phyloP scores from a whole-genome alignment of 192 early-diverging fungal genomes.

The Mycoemilia scoparia region DNA sequence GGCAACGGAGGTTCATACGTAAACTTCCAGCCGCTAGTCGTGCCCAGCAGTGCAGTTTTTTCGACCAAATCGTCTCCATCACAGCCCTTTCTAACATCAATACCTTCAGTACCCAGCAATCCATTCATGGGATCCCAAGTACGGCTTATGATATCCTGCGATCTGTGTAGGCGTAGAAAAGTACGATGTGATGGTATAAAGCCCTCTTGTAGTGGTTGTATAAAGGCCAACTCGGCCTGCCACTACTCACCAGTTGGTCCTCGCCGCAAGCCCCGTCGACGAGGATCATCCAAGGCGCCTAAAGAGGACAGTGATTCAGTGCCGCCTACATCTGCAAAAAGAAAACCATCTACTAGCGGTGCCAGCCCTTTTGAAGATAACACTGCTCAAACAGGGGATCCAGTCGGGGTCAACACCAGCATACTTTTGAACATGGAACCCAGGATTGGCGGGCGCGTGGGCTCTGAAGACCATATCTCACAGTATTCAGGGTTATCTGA shows the following conservation, averaged over 20 bases:
- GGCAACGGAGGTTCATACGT: too few relatives aligned
- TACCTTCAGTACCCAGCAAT: not conserved
- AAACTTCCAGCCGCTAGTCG: too few relatives aligned
- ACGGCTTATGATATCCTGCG: conserved; percentile 19
- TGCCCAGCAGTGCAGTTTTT: too few relatives aligned
- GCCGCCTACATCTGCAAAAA: too few relatives aligned
- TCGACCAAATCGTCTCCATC: not conserved
- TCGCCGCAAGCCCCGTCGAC: conserved; percentile 18
- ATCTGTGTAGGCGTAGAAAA: conserved; percentile 17
- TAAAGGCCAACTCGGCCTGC: conserved; percentile 3
- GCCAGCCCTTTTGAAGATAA: too few relatives aligned
- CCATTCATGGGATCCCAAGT: not conserved
- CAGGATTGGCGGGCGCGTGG: not conserved
- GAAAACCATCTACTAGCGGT: too few relatives aligned
- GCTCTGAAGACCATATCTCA: not conserved
- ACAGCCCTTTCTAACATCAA: not conserved
- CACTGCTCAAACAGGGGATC: too few relatives aligned
- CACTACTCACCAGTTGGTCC: conserved; percentile 24
- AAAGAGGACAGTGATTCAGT: too few relatives aligned
- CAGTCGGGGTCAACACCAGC: not conserved
- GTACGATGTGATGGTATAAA: conserved; percentile 20
- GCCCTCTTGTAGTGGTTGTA: conserved; percentile 13
- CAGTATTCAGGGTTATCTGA: not conserved
- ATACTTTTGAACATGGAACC: not conserved
- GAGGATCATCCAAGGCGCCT: too few relatives aligned